Evolutionary conservation across 2,329 filamentous ascomycete species (phyloP), one percentile per base, ranked within the genome.

Genomic region (Chalaropsis ovoidea): DNA sequence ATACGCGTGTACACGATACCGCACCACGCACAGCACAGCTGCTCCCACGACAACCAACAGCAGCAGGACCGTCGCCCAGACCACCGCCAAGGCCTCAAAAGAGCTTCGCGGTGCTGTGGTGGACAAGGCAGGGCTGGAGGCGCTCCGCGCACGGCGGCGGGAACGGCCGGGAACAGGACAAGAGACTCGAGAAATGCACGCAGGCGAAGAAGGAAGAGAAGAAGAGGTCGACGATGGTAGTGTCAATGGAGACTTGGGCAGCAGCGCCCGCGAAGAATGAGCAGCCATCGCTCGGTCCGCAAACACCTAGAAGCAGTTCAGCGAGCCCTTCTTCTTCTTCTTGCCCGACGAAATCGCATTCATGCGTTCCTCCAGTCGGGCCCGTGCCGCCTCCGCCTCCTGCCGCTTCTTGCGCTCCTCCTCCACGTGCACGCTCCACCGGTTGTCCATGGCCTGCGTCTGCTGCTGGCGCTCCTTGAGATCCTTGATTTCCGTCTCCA

Each of bases 381-480:
- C 89, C 64, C 89, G 82, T 54, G 94, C 94, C 69, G 88, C 85
- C 79, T 99, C 94, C 43, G 95, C 92, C 69, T 93, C 89, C 69
- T 90, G 82, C 68, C 94, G 83, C 78, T 95, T 95, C 78, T 90
- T 93, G 71, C 93, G 85, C 81, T 99, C 94, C 76, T 99, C 93
- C 75, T 99, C 95, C 24, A 97, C 90, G 74, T 96, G 90, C 70
- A 97, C 82, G 69, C 84, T 87, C 82, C 82, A 86, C 65, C 84
- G 77, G 72, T 80, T 78, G 72, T 86, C 82, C 66, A 78, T 78
- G 66, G 76, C 75, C 1, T 80, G 76, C 70, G 79, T 79, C 2
- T 72, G 71, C 8, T 72, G 70, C n/a, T 75, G 74, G 4, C 76
- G 75, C 17, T 83, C 80, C 75, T 81, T 82, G 70, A 86, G 79